These are phyloP conservation scores for Ophiostoma novo-ulmi DNA, from an alignment of 2,329 filamentous ascomycete genomes.

Conservation along the genomic window DNA sequence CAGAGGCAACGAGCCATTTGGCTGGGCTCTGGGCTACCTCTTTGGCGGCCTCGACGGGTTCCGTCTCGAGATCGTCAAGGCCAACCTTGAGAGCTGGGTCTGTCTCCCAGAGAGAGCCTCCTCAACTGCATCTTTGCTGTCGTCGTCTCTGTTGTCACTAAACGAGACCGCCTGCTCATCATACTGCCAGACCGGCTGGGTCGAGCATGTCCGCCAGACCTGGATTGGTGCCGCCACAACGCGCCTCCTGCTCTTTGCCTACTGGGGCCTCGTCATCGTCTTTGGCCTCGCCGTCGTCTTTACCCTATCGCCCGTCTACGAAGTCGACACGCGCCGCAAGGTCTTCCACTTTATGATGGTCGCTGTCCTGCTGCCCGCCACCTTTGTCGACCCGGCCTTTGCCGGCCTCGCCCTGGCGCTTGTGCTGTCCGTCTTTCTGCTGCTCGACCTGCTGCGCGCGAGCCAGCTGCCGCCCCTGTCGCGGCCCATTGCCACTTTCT, in stretches of 20 bases:
- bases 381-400: conserved; percentile 81
- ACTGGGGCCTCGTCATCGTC: conserved; percentile 66
- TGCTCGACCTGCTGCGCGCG: conserved; percentile 83
- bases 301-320: conserved; percentile 67
- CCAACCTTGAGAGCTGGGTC: conserved; percentile 70
- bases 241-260: conserved; percentile 67
- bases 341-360: conserved; percentile 99
- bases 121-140: background rate
- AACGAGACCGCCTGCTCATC: background rate
- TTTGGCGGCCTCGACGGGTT: conserved; percentile 72
- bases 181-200: conserved; percentile 51
- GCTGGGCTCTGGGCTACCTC: conserved; percentile 88
- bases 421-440: conserved; percentile 75
- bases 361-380: conserved; percentile 82
- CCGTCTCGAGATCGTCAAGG: conserved; percentile 63
- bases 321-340: conserved; percentile 93
- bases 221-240: conserved; percentile 65
- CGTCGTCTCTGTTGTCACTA: background rate
- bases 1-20: conserved; percentile 70
- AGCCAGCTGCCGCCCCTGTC: conserved; percentile 88
- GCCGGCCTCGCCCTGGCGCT: conserved; percentile 73
- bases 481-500: conserved; percentile 75
- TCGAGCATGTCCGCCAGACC: conserved; percentile 61
- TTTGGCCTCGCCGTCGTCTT: conserved; percentile 71
- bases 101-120: conserved; percentile 51